Base-by-base conservation (phyloP, 176 grass and related monocot genomes). In the Alopecurus myosuroides region DNA sequence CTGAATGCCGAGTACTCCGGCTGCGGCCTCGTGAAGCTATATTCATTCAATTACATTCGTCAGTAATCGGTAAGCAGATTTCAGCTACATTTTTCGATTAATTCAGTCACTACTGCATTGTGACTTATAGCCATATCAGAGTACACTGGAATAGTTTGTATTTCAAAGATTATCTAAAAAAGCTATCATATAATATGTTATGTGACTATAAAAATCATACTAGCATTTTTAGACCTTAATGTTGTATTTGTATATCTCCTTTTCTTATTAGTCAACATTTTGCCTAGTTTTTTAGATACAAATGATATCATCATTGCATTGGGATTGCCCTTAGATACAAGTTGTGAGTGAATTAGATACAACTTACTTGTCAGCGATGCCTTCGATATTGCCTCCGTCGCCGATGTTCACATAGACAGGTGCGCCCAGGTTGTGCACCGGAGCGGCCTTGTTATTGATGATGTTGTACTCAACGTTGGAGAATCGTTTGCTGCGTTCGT, bases 1-100 rank as follows among this genome's bases (percentile, higher is more conserved):
- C 94, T 70, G 81, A 93, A 96, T 4, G 94, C 86, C 18, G 86
- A 96, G 86, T 96, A 96, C 0, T 81, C 63, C 1, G 91, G 91
- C 75, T 96, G 94, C 42, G 91, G 91, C 33, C 80, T 39, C 1
- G 86, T 89, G 57, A 96, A 74, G 49, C 91, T 79, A 40, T 42
- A 44, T 15, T 14, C 5, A 40, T 13, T 23, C 22, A 28, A 15
- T 8, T 41, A 15, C 15, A 17, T 29, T 73, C n/a, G 70, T 73
- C 40, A 73, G 70, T 45, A 48, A 46, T 29, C 22, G 22, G 29
- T 9, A 6, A 70, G 34, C 20, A 70, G 11, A 70, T 11, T 39
- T 42, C 20, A 61, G 2, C 3, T 23, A 22, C 31, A 69, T 40
- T 22, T 37, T 8, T 55, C 22, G 6, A 23, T 68, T 1, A 35